Conservation (phyloP, 228 moss, liverwort and hornwort genomes). For the Sphagnum fallax region DNA sequence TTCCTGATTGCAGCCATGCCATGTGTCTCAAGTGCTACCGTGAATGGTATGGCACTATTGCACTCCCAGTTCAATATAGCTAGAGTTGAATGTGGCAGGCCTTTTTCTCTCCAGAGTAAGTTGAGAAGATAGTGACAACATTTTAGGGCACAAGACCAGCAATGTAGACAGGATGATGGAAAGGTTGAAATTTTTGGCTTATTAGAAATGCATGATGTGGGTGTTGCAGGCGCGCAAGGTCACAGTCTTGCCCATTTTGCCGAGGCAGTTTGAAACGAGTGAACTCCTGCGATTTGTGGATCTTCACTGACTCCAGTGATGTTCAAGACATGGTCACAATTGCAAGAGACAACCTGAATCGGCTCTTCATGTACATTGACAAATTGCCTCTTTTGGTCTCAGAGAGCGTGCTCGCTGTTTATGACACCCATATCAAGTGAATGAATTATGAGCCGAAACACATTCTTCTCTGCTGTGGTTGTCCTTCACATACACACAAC, state of each 20-base stretch:
- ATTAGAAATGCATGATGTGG: neutral
- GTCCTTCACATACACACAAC: too few species aligned
- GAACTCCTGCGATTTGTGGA: slow-evolving; percentile 95
- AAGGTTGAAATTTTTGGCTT: too few species aligned
- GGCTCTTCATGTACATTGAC: slow-evolving; percentile 96
- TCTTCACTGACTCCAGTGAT: slow-evolving; percentile 85
- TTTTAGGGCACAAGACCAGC: too few species aligned
- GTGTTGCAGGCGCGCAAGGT: slow-evolving; percentile 77
- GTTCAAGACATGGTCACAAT: slow-evolving; percentile 86
- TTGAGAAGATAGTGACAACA: too few species aligned
- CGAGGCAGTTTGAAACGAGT: slow-evolving; percentile 93
- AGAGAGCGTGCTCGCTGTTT: slow-evolving; percentile 86
- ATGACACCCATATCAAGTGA: slow-evolving; percentile 48
- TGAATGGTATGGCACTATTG: slow-evolving; percentile 57
- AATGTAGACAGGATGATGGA: too few species aligned
- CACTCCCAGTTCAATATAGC: neutral
- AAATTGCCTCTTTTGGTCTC: slow-evolving; percentile 93
- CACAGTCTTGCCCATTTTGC: slow-evolving; percentile 96
- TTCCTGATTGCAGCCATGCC: slow-evolving; percentile 96
- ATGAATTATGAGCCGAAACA: neutral
- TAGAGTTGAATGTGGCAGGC: too few species aligned
- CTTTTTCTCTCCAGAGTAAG: too few species aligned
- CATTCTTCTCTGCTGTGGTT: too few species aligned
- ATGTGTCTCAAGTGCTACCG: slow-evolving; percentile 99
- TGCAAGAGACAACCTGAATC: slow-evolving; percentile 88